A percentile compares a stretch with the other conserved stretches of the same genome.
phyloP scores from a whole-genome alignment of 2,329 filamentous ascomycete species.

The Botrytis paeoniae region DNA sequence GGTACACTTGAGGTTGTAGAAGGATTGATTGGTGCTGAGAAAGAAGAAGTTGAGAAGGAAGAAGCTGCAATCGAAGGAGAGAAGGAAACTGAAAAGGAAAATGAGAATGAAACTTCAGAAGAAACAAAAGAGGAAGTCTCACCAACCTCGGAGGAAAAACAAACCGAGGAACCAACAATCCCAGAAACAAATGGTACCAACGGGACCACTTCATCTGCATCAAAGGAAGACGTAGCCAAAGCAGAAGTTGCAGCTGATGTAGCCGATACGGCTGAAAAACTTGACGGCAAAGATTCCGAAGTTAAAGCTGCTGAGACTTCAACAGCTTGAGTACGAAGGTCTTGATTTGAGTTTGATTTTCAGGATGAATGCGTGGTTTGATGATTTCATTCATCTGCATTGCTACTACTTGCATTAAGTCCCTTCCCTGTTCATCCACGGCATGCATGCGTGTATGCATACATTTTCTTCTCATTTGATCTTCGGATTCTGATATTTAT shows the following conservation, averaged over 20 bases:
- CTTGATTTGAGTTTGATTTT: not conserved
- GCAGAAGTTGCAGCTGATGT: constrained; percentile 41
- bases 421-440: not conserved
- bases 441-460: not conserved
- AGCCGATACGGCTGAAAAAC: constrained; percentile 44
- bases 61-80: not conserved
- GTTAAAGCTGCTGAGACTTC: constrained; percentile 20
- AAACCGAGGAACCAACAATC: not conserved
- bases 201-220: constrained; percentile 16
- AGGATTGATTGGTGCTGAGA: constrained; percentile 55
- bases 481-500: not conserved
- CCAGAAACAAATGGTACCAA: constrained; percentile 26
- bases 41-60: constrained; percentile 18
- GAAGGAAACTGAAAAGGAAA: not conserved
- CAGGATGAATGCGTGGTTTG: not conserved
- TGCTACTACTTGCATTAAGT: not conserved
- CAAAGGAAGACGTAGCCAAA: constrained; percentile 33
- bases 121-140: not conserved
- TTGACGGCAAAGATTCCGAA: constrained; percentile 33
- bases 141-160: not conserved
- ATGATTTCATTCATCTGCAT: not conserved
- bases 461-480: not conserved
- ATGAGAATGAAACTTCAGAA: not conserved
- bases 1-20: constrained; percentile 75
- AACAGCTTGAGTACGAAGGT: constrained; percentile 11